A percentile compares a stretch with the other conserved stretches of the same genome.
phyloP scores from a whole-genome alignment of 129 eudicot genomes.

The Cynara cardunculus region DNA sequence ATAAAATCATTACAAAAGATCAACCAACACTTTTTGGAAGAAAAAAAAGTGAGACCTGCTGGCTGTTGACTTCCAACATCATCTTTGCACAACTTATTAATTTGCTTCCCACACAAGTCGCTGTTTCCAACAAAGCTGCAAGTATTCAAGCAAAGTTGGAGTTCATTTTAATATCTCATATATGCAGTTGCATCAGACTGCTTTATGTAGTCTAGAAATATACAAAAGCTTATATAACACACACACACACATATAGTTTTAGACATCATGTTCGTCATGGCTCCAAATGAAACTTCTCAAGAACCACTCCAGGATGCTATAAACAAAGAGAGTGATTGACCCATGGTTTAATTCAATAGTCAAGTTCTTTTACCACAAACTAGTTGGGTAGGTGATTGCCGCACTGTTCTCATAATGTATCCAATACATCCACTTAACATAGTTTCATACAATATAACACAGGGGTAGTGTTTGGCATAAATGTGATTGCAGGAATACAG shows the following conservation, averaged over 20 bases:
- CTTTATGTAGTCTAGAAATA: not conserved
- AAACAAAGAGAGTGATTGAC: not conserved
- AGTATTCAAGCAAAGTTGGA: constrained; percentile 8
- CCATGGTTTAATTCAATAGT: not conserved
- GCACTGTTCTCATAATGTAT: not conserved
- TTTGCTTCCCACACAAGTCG: constrained; percentile 79
- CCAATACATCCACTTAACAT: not conserved
- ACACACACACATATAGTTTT: not conserved
- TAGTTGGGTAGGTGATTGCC: not conserved
- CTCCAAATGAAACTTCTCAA: not conserved
- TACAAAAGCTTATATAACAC: not conserved
- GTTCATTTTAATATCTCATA: constrained; percentile 1
- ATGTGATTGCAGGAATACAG: too few species aligned
- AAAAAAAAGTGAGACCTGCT: constrained; percentile 19
- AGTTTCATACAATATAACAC: not conserved
- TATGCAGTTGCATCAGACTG: not conserved
- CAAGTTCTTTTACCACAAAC: not conserved
- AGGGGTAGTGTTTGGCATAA: not conserved
- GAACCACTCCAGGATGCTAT: not conserved
- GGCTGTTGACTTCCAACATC: constrained; percentile 46
- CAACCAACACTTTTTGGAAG: not conserved
- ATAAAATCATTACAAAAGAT: not conserved
- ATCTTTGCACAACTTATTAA: constrained; percentile 56
- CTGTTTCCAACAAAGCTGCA: constrained; percentile 88
- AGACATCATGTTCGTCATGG: not conserved